Evolutionary conservation across 352 stramenopile species (phyloP).

Genomic region (Phytophthora fragariae): DNA sequence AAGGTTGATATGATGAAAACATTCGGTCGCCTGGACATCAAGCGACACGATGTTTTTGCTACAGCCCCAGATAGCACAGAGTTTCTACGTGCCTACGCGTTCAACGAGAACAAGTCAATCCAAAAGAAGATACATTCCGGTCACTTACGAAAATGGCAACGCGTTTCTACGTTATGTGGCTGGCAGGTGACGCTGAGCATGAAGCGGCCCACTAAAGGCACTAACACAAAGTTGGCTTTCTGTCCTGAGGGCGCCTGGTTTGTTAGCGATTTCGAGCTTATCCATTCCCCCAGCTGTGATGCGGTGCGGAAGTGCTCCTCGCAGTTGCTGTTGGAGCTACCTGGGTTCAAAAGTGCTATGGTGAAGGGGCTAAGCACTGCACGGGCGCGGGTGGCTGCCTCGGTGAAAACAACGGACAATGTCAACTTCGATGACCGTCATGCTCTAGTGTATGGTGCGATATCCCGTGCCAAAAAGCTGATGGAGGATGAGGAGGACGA

Average conservation of each 20-base stretch:
- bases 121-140: neutral
- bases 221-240: too few species aligned
- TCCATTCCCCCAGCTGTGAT: slow-evolving; percentile 4
- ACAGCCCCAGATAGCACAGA: neutral
- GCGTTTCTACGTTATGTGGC: neutral
- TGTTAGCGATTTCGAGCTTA: neutral
- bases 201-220: too few species aligned
- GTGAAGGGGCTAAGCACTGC: slow-evolving; percentile 1
- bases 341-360: slow-evolving; percentile 7
- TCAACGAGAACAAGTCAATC: slow-evolving; percentile 25
- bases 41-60: slow-evolving; percentile 5
- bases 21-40: neutral
- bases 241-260: too few species aligned
- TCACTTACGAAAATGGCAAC: neutral
- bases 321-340: neutral
- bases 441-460: neutral
- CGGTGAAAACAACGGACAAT: neutral
- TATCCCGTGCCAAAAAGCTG: neutral
- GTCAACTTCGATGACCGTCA: neutral
- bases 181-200: too few species aligned
- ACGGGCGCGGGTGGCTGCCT: neutral
- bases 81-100: slow-evolving; percentile 8
- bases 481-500: neutral
- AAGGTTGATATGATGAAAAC: slow-evolving; percentile 1
- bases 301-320: neutral